A percentile compares a stretch with the other conserved stretches of the same genome.
phyloP scores from a whole-genome alignment of 148 eudicot species.

The Rhododendron kiyosumense region DNA sequence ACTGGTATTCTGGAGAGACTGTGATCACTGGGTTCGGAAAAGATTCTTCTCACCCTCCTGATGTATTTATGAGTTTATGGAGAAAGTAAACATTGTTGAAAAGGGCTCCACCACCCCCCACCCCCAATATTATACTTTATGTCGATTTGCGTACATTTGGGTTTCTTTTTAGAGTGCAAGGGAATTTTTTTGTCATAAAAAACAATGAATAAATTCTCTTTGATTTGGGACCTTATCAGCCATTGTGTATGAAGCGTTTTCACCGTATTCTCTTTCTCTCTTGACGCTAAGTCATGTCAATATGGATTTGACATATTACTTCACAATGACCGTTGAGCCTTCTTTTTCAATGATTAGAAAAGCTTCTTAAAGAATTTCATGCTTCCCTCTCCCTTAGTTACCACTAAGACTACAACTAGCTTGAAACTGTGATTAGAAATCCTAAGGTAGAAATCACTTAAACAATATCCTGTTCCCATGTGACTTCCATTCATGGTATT shows the following conservation, averaged over 20 bases:
- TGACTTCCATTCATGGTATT: neutral
- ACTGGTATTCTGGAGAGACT: neutral
- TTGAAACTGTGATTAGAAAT: neutral
- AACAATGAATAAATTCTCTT: neutral
- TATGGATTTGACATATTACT: neutral
- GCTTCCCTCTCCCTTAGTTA: neutral
- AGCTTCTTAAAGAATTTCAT: neutral
- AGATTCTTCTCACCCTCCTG: neutral
- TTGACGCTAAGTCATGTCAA: neutral
- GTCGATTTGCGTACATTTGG: neutral
- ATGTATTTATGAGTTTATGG: neutral
- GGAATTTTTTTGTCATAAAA: neutral
- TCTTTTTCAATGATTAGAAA: neutral
- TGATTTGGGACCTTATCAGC: neutral
- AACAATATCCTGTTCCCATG: neutral
- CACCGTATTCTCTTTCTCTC: neutral
- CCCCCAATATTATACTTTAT: neutral
- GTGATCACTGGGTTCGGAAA: neutral
- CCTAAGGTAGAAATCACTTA: too few species aligned
- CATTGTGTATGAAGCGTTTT: neutral
- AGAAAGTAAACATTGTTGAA: neutral
- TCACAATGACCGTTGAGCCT: neutral
- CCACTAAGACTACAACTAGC: neutral
- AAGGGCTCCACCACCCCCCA: too few species aligned
- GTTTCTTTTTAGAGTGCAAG: neutral